Base-by-base conservation (phyloP, 2,329 filamentous ascomycete species). In the Cladophialophora immunda region DNA sequence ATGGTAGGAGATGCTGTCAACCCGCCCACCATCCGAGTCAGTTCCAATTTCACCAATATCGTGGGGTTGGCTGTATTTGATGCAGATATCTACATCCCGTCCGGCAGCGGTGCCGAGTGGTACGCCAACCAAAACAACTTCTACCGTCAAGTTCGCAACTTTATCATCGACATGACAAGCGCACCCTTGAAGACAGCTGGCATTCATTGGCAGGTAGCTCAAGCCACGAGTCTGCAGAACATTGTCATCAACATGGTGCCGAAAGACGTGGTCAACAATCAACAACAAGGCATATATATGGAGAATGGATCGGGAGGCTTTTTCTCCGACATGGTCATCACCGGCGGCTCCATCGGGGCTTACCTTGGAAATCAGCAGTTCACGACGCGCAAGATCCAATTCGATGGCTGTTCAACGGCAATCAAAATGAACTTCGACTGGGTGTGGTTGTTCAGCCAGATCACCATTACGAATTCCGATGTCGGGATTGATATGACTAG, bases 51-150 rank as follows among this genome's bases (percentile, higher is more conserved):
- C 55, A 71, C 70, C 25, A 83, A 84, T 74, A 96, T 97, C 75
- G 72, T 82, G 6, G 93, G 93, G 59, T 93, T 96, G 80, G 92
- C 89, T 58, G 85, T 97, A 64, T 90, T 97, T 71, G 92, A 95
- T 75, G 84, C 91, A 2, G 88, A 97, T 75, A 92, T 92, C 0
- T 97, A 97, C 78, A 71, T 75, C 30, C 70, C 72, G 19, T 84
- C 85, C 52, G 75, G 83, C 53, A 79, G 78, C 0, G 89, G 89
- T 54, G 78, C 75, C 68, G 90, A 91, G 80, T 90, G 87, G 86
- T 90, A 87, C 78, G 86, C 87, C 74, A 92, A 91, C 80, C 87
- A 91, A 76, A 81, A 81, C 72, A 91, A 92, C 80, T 92, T 92
- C 80, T 92, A 89, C 82, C 87, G 88, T 64, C 89, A 92, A 78